These are phyloP conservation scores for Pyrenophora graminea DNA, from an alignment of 2,329 filamentous ascomycete species.

Conservation along the genomic window DNA sequence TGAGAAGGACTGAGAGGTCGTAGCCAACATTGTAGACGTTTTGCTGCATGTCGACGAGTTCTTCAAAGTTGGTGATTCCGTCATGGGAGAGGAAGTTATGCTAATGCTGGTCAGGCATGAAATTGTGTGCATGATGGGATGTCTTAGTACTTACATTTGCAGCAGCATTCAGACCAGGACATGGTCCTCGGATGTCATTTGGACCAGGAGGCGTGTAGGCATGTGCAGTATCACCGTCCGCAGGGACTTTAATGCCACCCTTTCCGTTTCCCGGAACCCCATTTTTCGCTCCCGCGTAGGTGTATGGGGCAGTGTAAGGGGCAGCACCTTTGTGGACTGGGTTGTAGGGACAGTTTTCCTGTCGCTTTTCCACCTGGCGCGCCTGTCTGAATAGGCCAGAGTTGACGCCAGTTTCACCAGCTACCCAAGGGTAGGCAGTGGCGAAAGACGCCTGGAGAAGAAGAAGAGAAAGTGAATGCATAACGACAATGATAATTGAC, in stretches of 20 bases:
- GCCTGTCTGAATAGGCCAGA: constrained; percentile 16
- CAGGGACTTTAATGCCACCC: constrained; percentile 53
- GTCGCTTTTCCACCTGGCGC: constrained; percentile 18
- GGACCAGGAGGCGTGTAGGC: constrained; percentile 22
- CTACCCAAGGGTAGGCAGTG: constrained; percentile 28
- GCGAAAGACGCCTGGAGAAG: constrained; percentile 22
- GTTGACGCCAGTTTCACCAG: constrained; percentile 24
- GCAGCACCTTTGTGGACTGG: constrained; percentile 28
- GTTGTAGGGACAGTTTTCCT: constrained; percentile 30
- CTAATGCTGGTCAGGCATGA: not conserved
- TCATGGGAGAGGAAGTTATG: constrained; percentile 49
- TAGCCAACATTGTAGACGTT: constrained; percentile 53
- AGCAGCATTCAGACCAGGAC: constrained; percentile 50
- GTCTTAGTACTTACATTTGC: constrained; percentile 38
- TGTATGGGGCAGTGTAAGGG: constrained; percentile 25
- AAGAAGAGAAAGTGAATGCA: constrained; percentile 23
- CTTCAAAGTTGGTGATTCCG: constrained; percentile 49
- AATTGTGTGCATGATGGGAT: not conserved
- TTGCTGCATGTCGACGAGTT: constrained; percentile 53
- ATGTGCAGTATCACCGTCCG: constrained; percentile 45
- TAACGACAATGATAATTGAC: not conserved
- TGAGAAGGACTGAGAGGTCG: constrained; percentile 48
- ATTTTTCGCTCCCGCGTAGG: constrained; percentile 52
- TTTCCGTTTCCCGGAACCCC: constrained; percentile 48
- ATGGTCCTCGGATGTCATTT: constrained; percentile 39